Percentiles rank a stretch among this genome's conserved stretches.
Evolutionary conservation across 805 yeast genomes (phyloP).

Genomic region (Lachancea dasiensis): DNA sequence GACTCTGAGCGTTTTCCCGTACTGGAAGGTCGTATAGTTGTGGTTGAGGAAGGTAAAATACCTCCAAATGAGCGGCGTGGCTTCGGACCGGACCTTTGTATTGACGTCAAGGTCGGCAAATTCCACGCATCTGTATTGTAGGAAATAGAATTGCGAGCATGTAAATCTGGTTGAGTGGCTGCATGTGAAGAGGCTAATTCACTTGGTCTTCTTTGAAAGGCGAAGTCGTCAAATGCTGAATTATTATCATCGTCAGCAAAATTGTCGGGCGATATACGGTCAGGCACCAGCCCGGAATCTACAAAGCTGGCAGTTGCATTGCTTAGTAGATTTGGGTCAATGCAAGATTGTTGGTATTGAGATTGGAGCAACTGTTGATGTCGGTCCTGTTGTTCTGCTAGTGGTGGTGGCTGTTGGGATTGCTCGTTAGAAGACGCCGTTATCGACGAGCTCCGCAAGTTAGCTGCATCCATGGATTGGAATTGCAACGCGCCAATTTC

Average conservation of each 20-base stretch:
- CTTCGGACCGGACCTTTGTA: neutral
- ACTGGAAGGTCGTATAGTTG: constrained; percentile 4
- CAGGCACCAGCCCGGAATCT: constrained; percentile 10
- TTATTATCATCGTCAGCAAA: constrained; percentile 7
- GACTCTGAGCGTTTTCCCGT: constrained; percentile 4
- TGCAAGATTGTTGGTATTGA: constrained; percentile 12
- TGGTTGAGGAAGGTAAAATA: constrained; percentile 3
- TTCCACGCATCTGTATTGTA: constrained; percentile 28
- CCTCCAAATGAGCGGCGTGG: constrained; percentile 5
- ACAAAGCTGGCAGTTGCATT: constrained; percentile 13
- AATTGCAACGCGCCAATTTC: neutral
- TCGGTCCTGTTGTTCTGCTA: no score
- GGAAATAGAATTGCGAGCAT: constrained; percentile 27
- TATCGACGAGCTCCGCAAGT: constrained; percentile 1
- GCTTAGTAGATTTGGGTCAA: constrained; percentile 18
- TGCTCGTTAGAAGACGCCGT: no score
- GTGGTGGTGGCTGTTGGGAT: no score
- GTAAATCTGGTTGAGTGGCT: constrained; percentile 11
- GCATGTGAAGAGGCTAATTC: constrained; percentile 14
- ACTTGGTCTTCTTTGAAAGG: constrained; percentile 19
- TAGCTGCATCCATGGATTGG: neutral
- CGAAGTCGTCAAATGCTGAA: constrained; percentile 15
- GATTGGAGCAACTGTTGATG: no score
- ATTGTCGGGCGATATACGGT: constrained; percentile 6
- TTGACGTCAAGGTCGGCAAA: constrained; percentile 10